Conservation (phyloP, 2,329 filamentous ascomycete genomes). For the Elsinoe arachidis region DNA sequence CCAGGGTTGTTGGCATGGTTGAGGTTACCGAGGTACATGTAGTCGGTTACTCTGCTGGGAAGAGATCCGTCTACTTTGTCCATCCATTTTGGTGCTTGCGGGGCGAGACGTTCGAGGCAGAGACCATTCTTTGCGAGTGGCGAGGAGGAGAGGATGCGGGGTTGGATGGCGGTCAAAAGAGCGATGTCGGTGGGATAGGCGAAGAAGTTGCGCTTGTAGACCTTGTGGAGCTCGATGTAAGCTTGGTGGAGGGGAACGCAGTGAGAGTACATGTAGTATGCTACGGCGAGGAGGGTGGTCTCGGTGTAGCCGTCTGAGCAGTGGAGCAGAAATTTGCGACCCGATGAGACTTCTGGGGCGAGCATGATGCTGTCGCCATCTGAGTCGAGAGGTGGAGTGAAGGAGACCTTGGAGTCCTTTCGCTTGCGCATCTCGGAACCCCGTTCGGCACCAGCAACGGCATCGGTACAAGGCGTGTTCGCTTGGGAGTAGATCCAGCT, state of each 20-base stretch:
- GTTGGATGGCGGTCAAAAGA: slow-evolving; percentile 67
- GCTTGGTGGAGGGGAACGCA: slow-evolving; percentile 72
- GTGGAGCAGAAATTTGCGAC: slow-evolving; percentile 74
- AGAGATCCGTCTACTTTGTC: slow-evolving; percentile 78
- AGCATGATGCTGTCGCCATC: slow-evolving; percentile 52
- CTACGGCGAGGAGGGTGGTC: slow-evolving; percentile 76
- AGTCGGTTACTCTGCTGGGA: slow-evolving; percentile 78
- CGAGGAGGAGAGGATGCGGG: slow-evolving; percentile 64
- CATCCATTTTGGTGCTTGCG: slow-evolving; percentile 69
- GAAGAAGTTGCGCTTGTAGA: slow-evolving; percentile 85
- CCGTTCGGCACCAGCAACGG: slow-evolving; percentile 24
- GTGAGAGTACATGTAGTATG: slow-evolving; percentile 89
- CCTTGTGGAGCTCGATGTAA: slow-evolving; percentile 76
- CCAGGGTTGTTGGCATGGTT: slow-evolving; percentile 90
- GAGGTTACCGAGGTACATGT: slow-evolving; percentile 94
- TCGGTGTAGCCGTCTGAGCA: slow-evolving; percentile 96
- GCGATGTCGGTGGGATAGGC: slow-evolving; percentile 86
- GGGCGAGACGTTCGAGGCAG: slow-evolving; percentile 34
- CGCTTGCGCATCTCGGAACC: slow-evolving; percentile 21
- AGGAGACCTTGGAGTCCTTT: slow-evolving; percentile 36
- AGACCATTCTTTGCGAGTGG: slow-evolving; percentile 40
- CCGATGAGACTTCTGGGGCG: slow-evolving; percentile 27
- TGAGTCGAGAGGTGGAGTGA: slow-evolving; percentile 29
- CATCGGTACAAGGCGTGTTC: slow-evolving; percentile 37
- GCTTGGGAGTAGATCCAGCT: slow-evolving; percentile 83